phyloP scores from a whole-genome alignment of 257 asterid genomes.

The Solanum rostratum region DNA sequence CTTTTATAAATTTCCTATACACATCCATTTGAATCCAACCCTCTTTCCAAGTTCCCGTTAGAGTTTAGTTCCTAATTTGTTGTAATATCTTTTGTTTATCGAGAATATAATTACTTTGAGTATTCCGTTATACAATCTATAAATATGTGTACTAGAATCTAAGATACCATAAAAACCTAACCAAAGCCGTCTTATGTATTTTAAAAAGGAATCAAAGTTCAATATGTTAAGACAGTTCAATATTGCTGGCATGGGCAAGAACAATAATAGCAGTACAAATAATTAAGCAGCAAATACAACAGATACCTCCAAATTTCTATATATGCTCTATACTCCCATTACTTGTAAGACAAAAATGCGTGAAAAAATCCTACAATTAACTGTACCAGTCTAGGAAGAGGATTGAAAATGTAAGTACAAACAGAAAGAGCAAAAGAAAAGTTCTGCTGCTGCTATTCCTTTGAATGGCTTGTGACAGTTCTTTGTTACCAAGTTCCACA shows the following conservation, averaged over 20 bases:
- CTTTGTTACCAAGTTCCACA: constrained; percentile 86
- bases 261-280: neutral
- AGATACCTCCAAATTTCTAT: neutral
- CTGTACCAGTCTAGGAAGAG: constrained; percentile 89
- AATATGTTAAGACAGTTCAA: neutral
- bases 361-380: constrained; percentile 66
- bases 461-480: constrained; percentile 71
- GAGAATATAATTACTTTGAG: too few species aligned
- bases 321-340: neutral
- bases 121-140: too few species aligned
- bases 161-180: neutral
- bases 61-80: too few species aligned
- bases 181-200: neutral
- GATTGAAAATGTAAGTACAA: constrained; percentile 68
- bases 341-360: constrained; percentile 49
- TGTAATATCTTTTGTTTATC: too few species aligned
- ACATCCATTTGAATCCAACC: too few species aligned
- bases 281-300: neutral
- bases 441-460: constrained; percentile 85
- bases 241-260: neutral
- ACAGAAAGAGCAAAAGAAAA: constrained; percentile 71
- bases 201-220: neutral
- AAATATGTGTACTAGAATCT: too few species aligned
- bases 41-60: too few species aligned
- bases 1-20: too few species aligned